Evolutionary conservation across 768 basidiomycete species (phyloP).

Genomic region (Cystoderma amianthinum): DNA sequence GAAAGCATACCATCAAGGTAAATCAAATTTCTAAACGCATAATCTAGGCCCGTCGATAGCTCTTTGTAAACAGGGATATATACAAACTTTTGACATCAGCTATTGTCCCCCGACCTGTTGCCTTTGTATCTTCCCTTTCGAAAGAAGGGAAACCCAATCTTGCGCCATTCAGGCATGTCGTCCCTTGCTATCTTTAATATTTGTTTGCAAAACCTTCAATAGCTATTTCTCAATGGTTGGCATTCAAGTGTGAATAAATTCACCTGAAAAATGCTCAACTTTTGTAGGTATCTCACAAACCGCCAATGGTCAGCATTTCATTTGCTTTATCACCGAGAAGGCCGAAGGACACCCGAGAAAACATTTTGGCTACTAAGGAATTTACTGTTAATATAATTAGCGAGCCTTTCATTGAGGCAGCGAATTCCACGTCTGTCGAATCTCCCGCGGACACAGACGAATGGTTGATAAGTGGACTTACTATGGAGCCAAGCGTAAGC

Average conservation of each 20-base stretch:
- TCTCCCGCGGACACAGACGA: slow-evolving; percentile 46
- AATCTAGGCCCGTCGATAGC: slow-evolving; percentile 7
- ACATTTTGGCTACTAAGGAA: slow-evolving; percentile 56
- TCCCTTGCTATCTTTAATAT: too few relatives aligned
- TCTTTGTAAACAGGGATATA: slow-evolving; percentile 20
- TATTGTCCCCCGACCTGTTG: slow-evolving; percentile 62
- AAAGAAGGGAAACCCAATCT: slow-evolving; percentile 47
- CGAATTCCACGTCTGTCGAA: slow-evolving; percentile 49
- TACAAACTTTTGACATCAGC: slow-evolving; percentile 52
- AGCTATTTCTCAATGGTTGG: slow-evolving; percentile 68
- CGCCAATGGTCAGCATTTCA: slow-evolving; percentile 60
- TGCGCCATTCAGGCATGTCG: slow-evolving; percentile 57
- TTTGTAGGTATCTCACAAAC: slow-evolving; percentile 50
- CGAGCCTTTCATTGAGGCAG: slow-evolving; percentile 53
- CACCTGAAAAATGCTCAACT: too few relatives aligned
- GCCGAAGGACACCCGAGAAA: slow-evolving; percentile 57
- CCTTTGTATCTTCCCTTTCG: slow-evolving; percentile 58
- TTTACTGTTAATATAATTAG: slow-evolving; percentile 73
- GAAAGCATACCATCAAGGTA: slow-evolving; percentile 22
- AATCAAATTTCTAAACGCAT: too few relatives aligned
- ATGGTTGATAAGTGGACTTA: slow-evolving; percentile 58
- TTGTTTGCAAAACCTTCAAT: not conserved
- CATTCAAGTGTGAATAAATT: too few relatives aligned
- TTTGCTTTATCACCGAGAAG: slow-evolving; percentile 37
- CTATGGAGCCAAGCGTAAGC: slow-evolving; percentile 44